Base-by-base conservation (phyloP, 352 stramenopile species). In the Hyaloperonospora brassicae region DNA sequence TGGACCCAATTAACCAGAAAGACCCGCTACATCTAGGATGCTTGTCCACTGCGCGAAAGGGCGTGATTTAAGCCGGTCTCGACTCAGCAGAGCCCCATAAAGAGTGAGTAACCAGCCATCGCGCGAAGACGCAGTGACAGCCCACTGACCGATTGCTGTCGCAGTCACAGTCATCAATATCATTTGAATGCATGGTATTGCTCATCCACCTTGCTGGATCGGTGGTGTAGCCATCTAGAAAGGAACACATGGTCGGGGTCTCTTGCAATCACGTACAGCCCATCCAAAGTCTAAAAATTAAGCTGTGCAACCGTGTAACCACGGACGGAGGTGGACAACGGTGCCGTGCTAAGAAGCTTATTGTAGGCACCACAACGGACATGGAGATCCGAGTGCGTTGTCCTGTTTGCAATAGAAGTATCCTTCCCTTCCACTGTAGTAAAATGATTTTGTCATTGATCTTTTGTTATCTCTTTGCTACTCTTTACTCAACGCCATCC, bases 101-200 rank as follows among this genome's bases (percentile, higher is more conserved):
- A 7, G 10, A 22, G 14, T 44, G 13, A 0, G 21, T 22, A 10
- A 47, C 31, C 21, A 47, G 6, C 31, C 30, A 34, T 47, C 22
- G 14, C 17, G 12, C 6, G 5, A 34, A 34, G 41, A 47, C 17
- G 12, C 22, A 17, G 41, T 47, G 31, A 22, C 41, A 17, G 22
- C 41, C 10, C 41, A 47, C 1, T 47, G 6, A 11, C 41, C 41
- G n/a, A 47, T 22, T 34, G 36, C 41, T 11, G 41, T 47, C 7
- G 2, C 21, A 17, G 41, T 9, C 41, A 47, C 25, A 47, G 41
- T 47, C 41, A 47, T 47, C 22, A 47, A 8, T 31, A 34, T 22
- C 22, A 10, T 31, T 21, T 27, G 41, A 47, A 47, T 27, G 31
- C 41, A 47, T 10, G 41, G 41, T 4, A 47, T 10, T 10, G 41